Base-by-base conservation (phyloP, 371 early-diverging fungal species). In the Mortierella sp. region DNA sequence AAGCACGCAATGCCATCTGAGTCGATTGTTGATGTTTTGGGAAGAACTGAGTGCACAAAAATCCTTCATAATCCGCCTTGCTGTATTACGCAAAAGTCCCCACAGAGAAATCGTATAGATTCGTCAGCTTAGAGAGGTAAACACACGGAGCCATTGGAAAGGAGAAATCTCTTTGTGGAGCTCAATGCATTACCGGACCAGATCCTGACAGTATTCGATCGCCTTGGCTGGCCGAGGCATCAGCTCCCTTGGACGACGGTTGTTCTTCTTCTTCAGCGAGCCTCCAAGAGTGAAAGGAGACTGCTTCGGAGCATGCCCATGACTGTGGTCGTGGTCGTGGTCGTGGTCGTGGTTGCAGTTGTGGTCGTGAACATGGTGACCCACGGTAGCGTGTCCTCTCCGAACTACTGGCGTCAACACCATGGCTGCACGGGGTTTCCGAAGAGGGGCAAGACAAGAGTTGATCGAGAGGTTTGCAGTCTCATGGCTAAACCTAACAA, bases 1-100 rank as follows among this genome's bases (percentile, higher is more conserved):
- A 92, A 1, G 97, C 96, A 30, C 95, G 86, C 28, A 98, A 72
- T 0, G 93, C 96, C 84, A 79, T 60, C 28, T 79, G 80, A 12
- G 73, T 79, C 19, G 69, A 44, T 30, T 70, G 62, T 30, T 79
- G 73, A 44, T 73, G 66, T 44, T 66, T 60, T 7, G 80, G 74
- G 28, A 79, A 79, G 44, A 79, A 79, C 21, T 79, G 80, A 4
- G 80, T 73, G 28, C 80, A 73, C 18, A 79, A 52, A 45, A 79
- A 79, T 7, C 80, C 80, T 51, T 79, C 80, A 61, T 79, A 79
- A 26, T 79, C 80, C 26, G 70, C 69, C 48, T 70, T 73, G 1
- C 79, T 77, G 23, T 12, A 62, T 19, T 14, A 9, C 37, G 37
- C 5, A 46, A 45, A 12, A n/a, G 26, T 12, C n/a, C n/a, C n/a